A percentile compares a stretch with the other conserved stretches of the same genome.
Evolutionary conservation across 1,139 yeast genomes (phyloP).

Genomic region (Saccharomycopsis crataegensis): DNA sequence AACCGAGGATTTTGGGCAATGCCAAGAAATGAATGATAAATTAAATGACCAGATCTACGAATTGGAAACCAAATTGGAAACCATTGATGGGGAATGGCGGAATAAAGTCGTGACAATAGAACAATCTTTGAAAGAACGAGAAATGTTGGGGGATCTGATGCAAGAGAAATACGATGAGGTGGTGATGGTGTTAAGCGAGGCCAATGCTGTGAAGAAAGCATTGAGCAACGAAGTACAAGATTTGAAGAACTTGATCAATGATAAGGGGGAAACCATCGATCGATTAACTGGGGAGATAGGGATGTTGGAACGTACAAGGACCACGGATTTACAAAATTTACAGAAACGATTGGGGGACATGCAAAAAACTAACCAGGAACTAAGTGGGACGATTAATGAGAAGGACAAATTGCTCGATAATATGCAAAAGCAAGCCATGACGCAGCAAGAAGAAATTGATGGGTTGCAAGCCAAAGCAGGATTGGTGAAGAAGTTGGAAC

Average conservation of each 20-base stretch:
- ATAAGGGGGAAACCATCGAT: conserved; percentile 22
- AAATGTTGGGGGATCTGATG: conserved; percentile 22
- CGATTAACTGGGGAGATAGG: conserved; percentile 22
- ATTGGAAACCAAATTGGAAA: conserved; percentile 18
- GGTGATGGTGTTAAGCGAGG: conserved; percentile 41
- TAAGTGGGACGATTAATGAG: background rate
- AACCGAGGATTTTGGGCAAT: conserved; percentile 29
- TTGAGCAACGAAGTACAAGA: conserved; percentile 30
- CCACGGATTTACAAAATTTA: background rate
- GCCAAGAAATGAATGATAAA: conserved; percentile 26
- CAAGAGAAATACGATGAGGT: conserved; percentile 44
- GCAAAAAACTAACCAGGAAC: background rate
- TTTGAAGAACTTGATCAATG: conserved; percentile 24
- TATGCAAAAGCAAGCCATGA: conserved; percentile 12
- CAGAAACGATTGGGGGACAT: background rate
- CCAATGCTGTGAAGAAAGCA: conserved; percentile 37
- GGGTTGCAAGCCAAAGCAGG: background rate
- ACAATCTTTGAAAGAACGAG: background rate
- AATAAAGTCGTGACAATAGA: background rate
- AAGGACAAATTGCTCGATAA: background rate
- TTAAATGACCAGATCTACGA: conserved; percentile 35
- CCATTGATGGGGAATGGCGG: conserved; percentile 19
- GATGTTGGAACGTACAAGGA: conserved; percentile 6
- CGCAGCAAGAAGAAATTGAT: background rate
- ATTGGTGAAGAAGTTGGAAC: conserved; percentile 33